Base-by-base conservation (phyloP, 2,329 filamentous ascomycete genomes). In the Pestalotiopsis sp. region DNA sequence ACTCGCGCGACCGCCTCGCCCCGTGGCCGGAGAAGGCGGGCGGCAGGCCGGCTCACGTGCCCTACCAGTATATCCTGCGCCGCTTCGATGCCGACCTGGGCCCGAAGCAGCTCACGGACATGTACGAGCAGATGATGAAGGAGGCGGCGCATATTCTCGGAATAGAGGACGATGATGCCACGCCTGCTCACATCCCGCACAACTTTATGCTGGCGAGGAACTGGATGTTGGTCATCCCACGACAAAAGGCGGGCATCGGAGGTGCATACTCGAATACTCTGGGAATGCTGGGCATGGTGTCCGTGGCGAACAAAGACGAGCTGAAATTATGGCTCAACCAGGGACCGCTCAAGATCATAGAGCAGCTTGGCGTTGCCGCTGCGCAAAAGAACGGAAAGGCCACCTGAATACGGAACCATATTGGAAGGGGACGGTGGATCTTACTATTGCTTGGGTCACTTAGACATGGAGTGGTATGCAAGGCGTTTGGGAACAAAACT, bases 191-290 rank as follows among this genome's bases (percentile, higher is more conserved):
- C 45, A 64, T 76, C 66, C 79, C 83, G 4, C 85, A 87, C 71
- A 86, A 86, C 69, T 75, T 86, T 13, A 72, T 85, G 2, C 73
- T 86, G 59, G 80, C 81, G 68, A 75, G 77, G 36, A 76, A 80
- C 27, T 82, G 81, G 77, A 79, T 87, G 25, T 72, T 86, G n/a
- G 80, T 86, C 2, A 79, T 86, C 27, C 85, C 85, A 3, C 76
- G 85, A 27, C 76, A 78, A 14, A 73, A 68, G 3, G 79, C 76
- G 0, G 77, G 74, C 0, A 75, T 80, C 17, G 72, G 78, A 11
- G 80, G 78, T 0, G 76, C 79, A 1, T 82, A 79, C 55, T 81
- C 81, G 1, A 86, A 86, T 71, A 78, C 83, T 0, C 78, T 79
- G 0, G 84, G 82, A 1, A 86, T 86, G 84, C 65, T 86, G 64